Percentiles rank a stretch among this genome's conserved stretches.
phyloP scores from a whole-genome alignment of 2,329 filamentous ascomycete species.

The Karstenula rhodostoma region DNA sequence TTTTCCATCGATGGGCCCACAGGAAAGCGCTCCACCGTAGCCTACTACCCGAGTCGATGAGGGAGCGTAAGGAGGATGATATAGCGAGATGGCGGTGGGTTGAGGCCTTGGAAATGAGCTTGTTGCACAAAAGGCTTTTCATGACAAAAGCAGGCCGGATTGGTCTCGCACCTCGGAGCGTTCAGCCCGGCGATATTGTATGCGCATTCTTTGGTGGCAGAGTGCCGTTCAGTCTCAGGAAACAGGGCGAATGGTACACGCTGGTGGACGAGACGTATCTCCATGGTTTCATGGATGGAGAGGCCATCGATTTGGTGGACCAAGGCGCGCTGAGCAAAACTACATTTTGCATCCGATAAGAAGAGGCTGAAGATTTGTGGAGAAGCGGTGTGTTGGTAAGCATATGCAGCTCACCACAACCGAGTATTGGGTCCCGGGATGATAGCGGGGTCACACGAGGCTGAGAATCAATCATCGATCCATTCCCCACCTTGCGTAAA shows the following conservation, averaged over 20 bases:
- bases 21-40: slow-evolving; percentile 2
- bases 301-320: no score
- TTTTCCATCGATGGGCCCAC: slow-evolving; percentile 9
- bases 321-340: no score
- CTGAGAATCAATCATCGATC: no score
- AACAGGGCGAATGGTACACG: background rate
- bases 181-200: slow-evolving; percentile 4
- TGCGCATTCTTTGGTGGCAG: slow-evolving; percentile 5
- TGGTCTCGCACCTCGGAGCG: slow-evolving; percentile 4
- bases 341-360: no score
- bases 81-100: background rate
- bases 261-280: no score
- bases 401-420: no score
- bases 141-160: slow-evolving; percentile 1
- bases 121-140: slow-evolving; percentile 7
- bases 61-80: slow-evolving; percentile 2
- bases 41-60: slow-evolving; percentile 1
- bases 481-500: no score
- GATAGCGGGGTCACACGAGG: no score
- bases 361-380: no score
- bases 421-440: no score
- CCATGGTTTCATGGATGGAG: no score
- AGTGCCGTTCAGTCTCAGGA: slow-evolving; percentile 7
- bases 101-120: slow-evolving; percentile 2
- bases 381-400: no score